Evolutionary conservation across 1,139 yeast species (phyloP), one percentile per base, ranked within the genome.

Genomic region (Saccharomycopsis phalli): DNA sequence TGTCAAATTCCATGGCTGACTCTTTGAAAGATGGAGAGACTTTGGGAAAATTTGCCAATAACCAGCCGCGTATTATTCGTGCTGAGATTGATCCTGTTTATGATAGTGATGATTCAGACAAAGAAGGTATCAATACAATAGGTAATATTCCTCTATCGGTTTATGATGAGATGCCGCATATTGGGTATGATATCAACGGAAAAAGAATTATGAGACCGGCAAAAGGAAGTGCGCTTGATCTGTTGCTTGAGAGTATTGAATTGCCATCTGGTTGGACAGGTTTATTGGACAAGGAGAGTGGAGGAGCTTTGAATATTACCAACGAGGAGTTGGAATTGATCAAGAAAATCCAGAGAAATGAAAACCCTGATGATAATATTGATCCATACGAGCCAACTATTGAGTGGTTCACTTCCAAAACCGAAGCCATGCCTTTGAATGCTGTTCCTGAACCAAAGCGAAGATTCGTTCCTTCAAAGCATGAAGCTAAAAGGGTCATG

Each of bases 211-310:
- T 93, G 97, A 76, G 99, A 61, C 99, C 99, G 10, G 98, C 97
- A 13, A 82, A 84, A 55, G 95, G 95, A 6, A 78, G 94, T 43
- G 98, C 98, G 1, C 69, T 93, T 51, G 97, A 91, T 56, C 81
- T 80, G 52, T 69, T 91, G 49, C 66, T 93, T 50, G 98, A 91
- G 54, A 69, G 79, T 23, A 91, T 93, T 49, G 98, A 91, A 48
- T 68, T 91, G 49, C 98, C 97, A 10, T 94, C 83, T 61, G 98
- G 98, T 28, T 91, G 97, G 97, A 93, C 98, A 8, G 99, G 99
- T 35, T 68, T 93, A 49, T 65, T 91, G 45, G 97, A 91, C 60
- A 84, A 86, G 56, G 73, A 79, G 52, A 86, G 97, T 7, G 99
- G 98, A 49, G 63, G 78, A n/a, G 71, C 86, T 37, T 71, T 91